A percentile compares a stretch with the other conserved stretches of the same genome.
phyloP scores from a whole-genome alignment of 2,329 filamentous ascomycete genomes.

The Pezicula carpinea region DNA sequence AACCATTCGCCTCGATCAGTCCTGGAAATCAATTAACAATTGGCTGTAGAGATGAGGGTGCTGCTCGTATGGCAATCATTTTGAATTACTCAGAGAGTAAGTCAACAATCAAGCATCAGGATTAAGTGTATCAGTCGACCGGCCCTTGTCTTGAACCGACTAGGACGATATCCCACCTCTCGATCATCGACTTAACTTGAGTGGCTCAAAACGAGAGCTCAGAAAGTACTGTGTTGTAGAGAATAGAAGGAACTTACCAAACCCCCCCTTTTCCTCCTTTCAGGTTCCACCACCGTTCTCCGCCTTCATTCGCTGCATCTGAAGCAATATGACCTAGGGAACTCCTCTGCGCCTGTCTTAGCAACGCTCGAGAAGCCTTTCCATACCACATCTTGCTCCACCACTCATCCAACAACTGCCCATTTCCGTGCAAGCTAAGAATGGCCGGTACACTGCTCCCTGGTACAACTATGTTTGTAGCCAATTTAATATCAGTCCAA shows the following conservation, averaged over 20 bases:
- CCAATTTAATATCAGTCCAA: constrained; percentile 8
- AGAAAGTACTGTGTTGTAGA: too few species aligned
- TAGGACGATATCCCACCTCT: too few species aligned
- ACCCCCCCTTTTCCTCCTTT: constrained; percentile 48
- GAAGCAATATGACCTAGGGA: constrained; percentile 37
- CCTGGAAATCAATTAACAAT: too few species aligned
- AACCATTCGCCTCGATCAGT: constrained; percentile 35
- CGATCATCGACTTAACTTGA: too few species aligned
- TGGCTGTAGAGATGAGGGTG: too few species aligned
- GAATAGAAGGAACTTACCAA: constrained; percentile 37
- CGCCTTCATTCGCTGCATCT: constrained; percentile 39
- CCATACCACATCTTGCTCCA: constrained; percentile 47
- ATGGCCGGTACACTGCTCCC: constrained; percentile 3
- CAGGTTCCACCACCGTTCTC: constrained; percentile 42
- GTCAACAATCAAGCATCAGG: too few species aligned
- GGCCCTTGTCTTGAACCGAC: too few species aligned
- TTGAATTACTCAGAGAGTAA: too few species aligned
- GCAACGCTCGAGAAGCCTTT: constrained; percentile 40
- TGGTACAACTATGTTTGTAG: constrained; percentile 8
- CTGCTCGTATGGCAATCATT: too few species aligned
- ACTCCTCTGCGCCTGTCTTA: constrained; percentile 42
- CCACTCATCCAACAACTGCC: constrained; percentile 20
- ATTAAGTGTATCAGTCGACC: too few species aligned
- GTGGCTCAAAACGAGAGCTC: too few species aligned
- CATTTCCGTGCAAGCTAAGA: constrained; percentile 2